A percentile compares a stretch with the other conserved stretches of the same genome.
phyloP scores from a whole-genome alignment of 2,329 filamentous ascomycete genomes.

The Arthrinium puccinioides region DNA sequence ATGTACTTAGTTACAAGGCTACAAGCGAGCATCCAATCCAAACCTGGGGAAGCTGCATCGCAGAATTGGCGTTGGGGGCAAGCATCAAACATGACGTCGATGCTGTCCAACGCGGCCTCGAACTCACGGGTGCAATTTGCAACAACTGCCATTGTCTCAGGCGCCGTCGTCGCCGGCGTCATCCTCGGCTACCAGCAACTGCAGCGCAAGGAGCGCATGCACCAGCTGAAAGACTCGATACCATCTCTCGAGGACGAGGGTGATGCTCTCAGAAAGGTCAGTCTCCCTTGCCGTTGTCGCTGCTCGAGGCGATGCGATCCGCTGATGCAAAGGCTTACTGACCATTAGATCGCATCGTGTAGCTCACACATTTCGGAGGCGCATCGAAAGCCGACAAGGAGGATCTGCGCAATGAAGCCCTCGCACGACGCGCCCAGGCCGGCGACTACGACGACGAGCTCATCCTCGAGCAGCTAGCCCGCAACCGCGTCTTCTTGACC shows the following conservation, averaged over 20 bases:
- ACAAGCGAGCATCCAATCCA: too few relatives aligned
- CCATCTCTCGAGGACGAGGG: slow-evolving; percentile 30
- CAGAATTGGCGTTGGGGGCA: too few relatives aligned
- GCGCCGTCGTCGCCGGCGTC: slow-evolving; percentile 50
- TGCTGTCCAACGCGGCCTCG: slow-evolving; percentile 34
- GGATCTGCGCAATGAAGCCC: slow-evolving; percentile 49
- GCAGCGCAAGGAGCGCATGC: slow-evolving; percentile 45
- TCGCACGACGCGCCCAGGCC: slow-evolving; percentile 52
- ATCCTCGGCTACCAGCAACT: slow-evolving; percentile 56
- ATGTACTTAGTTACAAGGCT: too few relatives aligned
- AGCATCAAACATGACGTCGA: slow-evolving; percentile 27
- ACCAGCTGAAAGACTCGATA: slow-evolving; percentile 54
- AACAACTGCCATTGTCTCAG: slow-evolving; percentile 62
- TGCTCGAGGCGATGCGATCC: too few relatives aligned
- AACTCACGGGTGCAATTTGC: slow-evolving; percentile 54
- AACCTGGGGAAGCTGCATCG: too few relatives aligned
- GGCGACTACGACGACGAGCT: slow-evolving; percentile 69
- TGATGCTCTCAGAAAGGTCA: slow-evolving; percentile 29
- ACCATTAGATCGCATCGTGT: too few relatives aligned
- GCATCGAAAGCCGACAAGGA: slow-evolving; percentile 49
- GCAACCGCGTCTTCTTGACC: slow-evolving; percentile 42
- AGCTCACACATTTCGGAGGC: slow-evolving; percentile 57
- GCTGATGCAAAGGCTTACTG: too few relatives aligned
- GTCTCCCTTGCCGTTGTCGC: too few relatives aligned
- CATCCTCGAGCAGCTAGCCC: slow-evolving; percentile 80